Evolutionary conservation across 768 basidiomycete species (phyloP), one percentile per base, ranked within the genome.

Genomic region (Lactifluus subvellereus): DNA sequence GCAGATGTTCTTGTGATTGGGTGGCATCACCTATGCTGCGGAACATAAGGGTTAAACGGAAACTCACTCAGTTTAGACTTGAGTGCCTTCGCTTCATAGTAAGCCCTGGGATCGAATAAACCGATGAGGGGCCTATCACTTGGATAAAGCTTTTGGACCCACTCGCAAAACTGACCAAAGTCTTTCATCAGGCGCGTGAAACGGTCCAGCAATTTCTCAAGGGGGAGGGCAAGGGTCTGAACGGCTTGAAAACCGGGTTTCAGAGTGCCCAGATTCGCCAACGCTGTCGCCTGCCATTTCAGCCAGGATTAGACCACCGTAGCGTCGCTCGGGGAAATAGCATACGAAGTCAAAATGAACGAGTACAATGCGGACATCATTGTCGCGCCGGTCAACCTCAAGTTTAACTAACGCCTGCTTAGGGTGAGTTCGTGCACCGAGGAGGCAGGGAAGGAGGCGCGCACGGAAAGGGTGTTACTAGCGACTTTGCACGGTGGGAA

Each of bases 91-190:
- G 50, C 20, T n/a, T 62, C 56, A 22, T 62, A 62, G 49, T 51
- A 62, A 27, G 38, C 56, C n/a, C 61, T 62, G n/a, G 20, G 8
- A 14, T 38, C 16, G 54, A 57, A 58, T 27, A 5, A 8, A 9
- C 20, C 20, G 5, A n/a, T 58, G 8, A 22, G 32, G 14, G 38
- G 35, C 8, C 9, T 14, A n/a, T 30, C 18, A 9, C 20, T 32
- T 3, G 43, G 30, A 45, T 40, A 20, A 16, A 10, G 4, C 22
- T 6, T 45, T 3, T 49, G n/a, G 37, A 57, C 61, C 16, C 4
- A 62, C 61, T 62, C 61, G 61, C 61, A 59, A 55, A 62, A 62
- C 37, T 53, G 56, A 35, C 61, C 61, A 20, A 62, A 62, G 27
- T 62, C 61, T 50, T 52, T 59, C 61, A 62, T 62, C 56, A 62